phyloP scores from a whole-genome alignment of 169 alveolate genomes.

The Eimeria necatrix region DNA sequence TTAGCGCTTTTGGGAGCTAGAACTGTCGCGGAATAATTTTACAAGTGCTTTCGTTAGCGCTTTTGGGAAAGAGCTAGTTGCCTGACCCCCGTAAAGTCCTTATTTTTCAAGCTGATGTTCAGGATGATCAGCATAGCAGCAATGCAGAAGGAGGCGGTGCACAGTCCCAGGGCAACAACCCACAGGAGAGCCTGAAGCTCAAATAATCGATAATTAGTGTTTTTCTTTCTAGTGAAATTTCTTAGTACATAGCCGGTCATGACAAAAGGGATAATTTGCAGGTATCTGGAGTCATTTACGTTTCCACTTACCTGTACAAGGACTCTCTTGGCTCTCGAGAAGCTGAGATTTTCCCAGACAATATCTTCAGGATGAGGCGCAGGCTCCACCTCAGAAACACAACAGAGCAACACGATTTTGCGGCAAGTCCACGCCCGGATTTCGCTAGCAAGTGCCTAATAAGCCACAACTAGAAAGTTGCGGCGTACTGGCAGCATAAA shows the following conservation, averaged over 20 bases:
- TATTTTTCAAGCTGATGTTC: constrained; percentile 68
- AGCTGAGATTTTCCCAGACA: constrained; percentile 70
- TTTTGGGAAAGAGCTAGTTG: neutral
- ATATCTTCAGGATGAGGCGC: constrained; percentile 74
- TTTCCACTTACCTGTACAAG: constrained; percentile 41
- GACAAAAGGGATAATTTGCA: neutral
- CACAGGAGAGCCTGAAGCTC: constrained; percentile 55
- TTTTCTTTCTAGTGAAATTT: neutral
- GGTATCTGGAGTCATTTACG: neutral
- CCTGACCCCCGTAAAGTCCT: constrained; percentile 71
- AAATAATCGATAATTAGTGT: neutral
- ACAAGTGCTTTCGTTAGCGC: too few species aligned
- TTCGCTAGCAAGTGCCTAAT: too few species aligned
- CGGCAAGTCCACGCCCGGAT: neutral
- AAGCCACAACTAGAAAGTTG: too few species aligned
- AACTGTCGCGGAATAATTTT: too few species aligned
- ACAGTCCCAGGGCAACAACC: constrained; percentile 71
- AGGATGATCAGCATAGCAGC: constrained; percentile 63
- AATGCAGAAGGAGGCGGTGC: constrained; percentile 57
- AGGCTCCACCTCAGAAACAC: constrained; percentile 75
- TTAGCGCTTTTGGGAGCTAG: neutral
- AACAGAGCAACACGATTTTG: neutral
- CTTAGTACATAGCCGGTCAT: neutral
- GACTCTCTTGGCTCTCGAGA: constrained; percentile 21
- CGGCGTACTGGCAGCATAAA: neutral